Conservation (phyloP, 257 asterid genomes). For the Prunella vulgaris region DNA sequence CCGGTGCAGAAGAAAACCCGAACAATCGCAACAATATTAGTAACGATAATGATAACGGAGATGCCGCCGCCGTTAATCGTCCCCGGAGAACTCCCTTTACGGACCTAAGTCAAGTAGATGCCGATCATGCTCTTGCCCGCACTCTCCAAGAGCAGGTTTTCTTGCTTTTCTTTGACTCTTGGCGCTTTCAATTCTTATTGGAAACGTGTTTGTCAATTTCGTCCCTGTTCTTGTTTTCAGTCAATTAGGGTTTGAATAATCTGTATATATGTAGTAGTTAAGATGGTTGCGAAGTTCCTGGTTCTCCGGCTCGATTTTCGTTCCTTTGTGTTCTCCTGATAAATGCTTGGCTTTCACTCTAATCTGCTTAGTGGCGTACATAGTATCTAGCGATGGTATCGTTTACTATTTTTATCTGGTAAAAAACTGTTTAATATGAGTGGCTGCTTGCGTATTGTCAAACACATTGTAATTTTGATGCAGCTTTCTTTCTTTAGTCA, state of each 20-base stretch:
- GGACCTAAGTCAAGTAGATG: conserved; percentile 79
- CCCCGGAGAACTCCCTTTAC: conserved; percentile 66
- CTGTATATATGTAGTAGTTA: neutral
- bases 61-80: conserved; percentile 20
- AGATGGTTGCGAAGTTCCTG: neutral
- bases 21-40: conserved; percentile 17
- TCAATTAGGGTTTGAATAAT: conserved; percentile 8
- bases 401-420: too few species aligned
- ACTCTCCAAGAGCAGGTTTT: conserved; percentile 83
- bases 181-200: neutral
- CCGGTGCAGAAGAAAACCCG: conserved; percentile 28
- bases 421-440: neutral
- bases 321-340: neutral
- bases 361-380: neutral
- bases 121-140: conserved; percentile 91
- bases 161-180: neutral
- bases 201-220: neutral
- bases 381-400: too few species aligned
- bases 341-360: neutral
- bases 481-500: neutral
- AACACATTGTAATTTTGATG: neutral
- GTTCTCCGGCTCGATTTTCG: neutral
- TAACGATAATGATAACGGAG: conserved; percentile 17
- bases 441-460: neutral
- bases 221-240: neutral